Evolutionary conservation across 2,329 filamentous ascomycete genomes (phyloP), one percentile per base, ranked within the genome.

Genomic region (Penicillium sp.): DNA sequence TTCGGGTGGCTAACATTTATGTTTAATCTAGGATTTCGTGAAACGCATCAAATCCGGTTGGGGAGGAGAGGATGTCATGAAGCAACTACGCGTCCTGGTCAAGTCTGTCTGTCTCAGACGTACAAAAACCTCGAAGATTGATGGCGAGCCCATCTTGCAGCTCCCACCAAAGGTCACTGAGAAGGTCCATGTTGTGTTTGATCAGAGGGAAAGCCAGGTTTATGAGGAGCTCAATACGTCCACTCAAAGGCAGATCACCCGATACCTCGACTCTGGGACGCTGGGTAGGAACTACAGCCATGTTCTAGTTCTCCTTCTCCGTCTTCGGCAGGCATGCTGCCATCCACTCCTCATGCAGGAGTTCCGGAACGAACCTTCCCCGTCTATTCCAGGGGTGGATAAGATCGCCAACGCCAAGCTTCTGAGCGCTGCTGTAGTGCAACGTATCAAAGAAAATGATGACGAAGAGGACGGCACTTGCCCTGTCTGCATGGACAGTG

Each of bases 21-120:
- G 16, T 29, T 6, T 18, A 31, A 29, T 48, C 27, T 41, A 68
- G 60, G 80, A 84, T 50, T 84, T 85, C 52, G 79, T 79, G 46
- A 76, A 73, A 27, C 80, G 81, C 2, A 68, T 86, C 9, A 83
- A 82, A 57, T 66, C 64, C 2, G 63, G 59, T 6, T 64, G 70
- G 38, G 69, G 75, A 18, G 46, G 56, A n/a, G 58, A 73, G 21
- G 67, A 67, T 39, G 86, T 86, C 3, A 90, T 96, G 86, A 75
- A 75, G 49, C 84, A 86, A 62, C 75, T 96, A 6, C 90, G 90
- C 55, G 84, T 85, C 6, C 73, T 96, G 6, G 81, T 96, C 37
- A 91, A 90, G 65, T 88, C 89, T 1, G 85, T 92, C 46, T 86
- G 96, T 75, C 80, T 96, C 47, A 87, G 91, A 29, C 87, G 92